Evolutionary conservation across 2,329 filamentous ascomycete species (phyloP).

Genomic region (Fusarium gaditjirri): DNA sequence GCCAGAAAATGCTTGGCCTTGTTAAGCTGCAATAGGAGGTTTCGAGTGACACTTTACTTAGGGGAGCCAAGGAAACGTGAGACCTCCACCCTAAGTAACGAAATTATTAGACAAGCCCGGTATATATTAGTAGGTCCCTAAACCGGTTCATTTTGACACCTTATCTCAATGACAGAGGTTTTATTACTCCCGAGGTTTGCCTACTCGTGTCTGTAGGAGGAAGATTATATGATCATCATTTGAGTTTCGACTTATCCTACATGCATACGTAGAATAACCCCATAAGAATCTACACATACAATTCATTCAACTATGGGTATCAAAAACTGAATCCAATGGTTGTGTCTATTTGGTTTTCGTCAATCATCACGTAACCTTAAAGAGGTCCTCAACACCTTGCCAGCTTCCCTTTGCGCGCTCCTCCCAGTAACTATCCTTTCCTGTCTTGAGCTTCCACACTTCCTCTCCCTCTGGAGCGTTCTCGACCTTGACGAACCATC

Average conservation of each 20-base stretch:
- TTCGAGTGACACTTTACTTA: slow-evolving; percentile 21
- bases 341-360: slow-evolving; percentile 19
- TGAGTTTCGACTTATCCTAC: not conserved
- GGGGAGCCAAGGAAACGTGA: not conserved
- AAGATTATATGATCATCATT: not conserved
- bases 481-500: slow-evolving; percentile 85
- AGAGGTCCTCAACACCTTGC: slow-evolving; percentile 66
- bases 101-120: not conserved
- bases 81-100: not conserved
- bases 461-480: slow-evolving; percentile 69
- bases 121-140: not conserved
- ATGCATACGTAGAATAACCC: not conserved
- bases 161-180: not conserved
- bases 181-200: not conserved
- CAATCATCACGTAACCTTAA: slow-evolving; percentile 45
- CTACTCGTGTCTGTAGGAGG: not conserved
- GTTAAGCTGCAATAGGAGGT: slow-evolving; percentile 20
- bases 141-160: not conserved
- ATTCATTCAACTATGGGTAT: slow-evolving; percentile 19
- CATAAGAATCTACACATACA: not conserved
- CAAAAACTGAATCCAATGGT: slow-evolving; percentile 23
- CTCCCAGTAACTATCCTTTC: slow-evolving; percentile 95
- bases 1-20: slow-evolving; percentile 27
- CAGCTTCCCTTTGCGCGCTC: slow-evolving; percentile 76
- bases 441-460: slow-evolving; percentile 79